Base-by-base conservation (phyloP, 2,329 filamentous ascomycete genomes). In the Tolypocladium album region DNA sequence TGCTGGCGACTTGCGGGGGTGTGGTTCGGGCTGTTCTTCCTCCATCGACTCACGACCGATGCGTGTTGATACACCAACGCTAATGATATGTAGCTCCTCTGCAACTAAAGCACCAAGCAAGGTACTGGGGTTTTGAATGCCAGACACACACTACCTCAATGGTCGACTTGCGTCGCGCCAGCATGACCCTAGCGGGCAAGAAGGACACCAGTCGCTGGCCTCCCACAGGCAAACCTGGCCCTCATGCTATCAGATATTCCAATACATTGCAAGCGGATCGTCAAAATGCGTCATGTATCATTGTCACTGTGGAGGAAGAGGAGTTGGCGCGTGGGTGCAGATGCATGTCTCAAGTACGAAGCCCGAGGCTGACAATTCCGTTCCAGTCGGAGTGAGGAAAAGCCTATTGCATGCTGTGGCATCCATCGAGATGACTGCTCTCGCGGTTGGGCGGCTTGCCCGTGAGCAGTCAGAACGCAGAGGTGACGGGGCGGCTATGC, bases 91-190 rank as follows among this genome's bases (percentile, higher is more conserved):
- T 31, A 31, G 27, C 34, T n/a, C 27, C 50, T 53, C 50, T n/a
- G 3, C 9, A 36, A 53, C 12, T 11, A 4, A 4, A 36, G 50
- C n/a, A 24, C 27, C 27, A 36, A 53, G 50, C 50, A 53, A 53
- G 50, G 50, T 34, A 53, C 50, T n/a, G 17, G 50, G 50, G 27
- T 53, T 27, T 13, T 53, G 34, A 24, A 58, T 17, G 31, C 8
- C n/a, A 47, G 58, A 63, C 61, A 61, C 61, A 61, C 62, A 65
- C 64, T 68, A 62, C 68, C 68, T 53, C 60, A 70, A 69, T 55
- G 60, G 68, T 70, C 67, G 68, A 70, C 63, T 61, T 70, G 68
- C 68, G 66, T 70, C 64, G 64, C 64, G 66, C 65, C 63, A 64
- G 42, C 59, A 55, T 15, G 34, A 11, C 39, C 56, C 47, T 47